Conservation (phyloP, 1,284 basidiomycete genomes). For the Tausonia pullulans region DNA sequence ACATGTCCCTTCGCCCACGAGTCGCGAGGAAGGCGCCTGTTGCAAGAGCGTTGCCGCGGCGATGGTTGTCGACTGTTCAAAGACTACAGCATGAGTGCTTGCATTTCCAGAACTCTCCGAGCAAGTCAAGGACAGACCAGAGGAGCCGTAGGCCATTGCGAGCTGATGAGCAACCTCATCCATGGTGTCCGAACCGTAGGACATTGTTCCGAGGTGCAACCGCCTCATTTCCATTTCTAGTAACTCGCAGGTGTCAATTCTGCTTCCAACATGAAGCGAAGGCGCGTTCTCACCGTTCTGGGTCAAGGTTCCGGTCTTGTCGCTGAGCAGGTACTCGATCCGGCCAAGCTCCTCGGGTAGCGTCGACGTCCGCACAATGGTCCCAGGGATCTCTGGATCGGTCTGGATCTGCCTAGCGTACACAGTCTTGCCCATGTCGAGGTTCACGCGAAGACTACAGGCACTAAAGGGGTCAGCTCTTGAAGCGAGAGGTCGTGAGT, state of each 20-base stretch:
- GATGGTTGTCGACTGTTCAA: not conserved
- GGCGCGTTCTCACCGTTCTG: constrained; percentile 63
- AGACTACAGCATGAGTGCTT: not conserved
- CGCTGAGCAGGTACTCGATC: constrained; percentile 84
- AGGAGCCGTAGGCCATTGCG: constrained; percentile 56
- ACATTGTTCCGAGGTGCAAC: constrained; percentile 96
- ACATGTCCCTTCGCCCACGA: constrained; percentile 86
- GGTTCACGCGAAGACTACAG: constrained; percentile 80
- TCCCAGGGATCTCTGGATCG: constrained; percentile 83
- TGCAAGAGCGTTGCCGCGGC: constrained; percentile 13
- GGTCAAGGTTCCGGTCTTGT: constrained; percentile 94
- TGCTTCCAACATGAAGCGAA: constrained; percentile 4
- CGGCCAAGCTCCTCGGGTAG: constrained; percentile 93
- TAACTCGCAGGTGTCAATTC: not conserved
- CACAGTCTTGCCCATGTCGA: constrained; percentile 99
- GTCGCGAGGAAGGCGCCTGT: constrained; percentile 70
- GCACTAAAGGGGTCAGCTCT: not conserved
- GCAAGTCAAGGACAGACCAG: constrained; percentile 10
- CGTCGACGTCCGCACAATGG: constrained; percentile 92
- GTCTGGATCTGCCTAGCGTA: constrained; percentile 92
- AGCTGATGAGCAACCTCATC: constrained; percentile 91
- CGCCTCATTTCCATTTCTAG: constrained; percentile 99
- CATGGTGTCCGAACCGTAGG: constrained; percentile 93
- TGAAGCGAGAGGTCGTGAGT: not conserved
- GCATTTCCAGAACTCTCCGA: constrained; percentile 6